These are phyloP conservation scores for Forsythia suspensa DNA, from an alignment of 257 asterid species.

Conservation along the genomic window DNA sequence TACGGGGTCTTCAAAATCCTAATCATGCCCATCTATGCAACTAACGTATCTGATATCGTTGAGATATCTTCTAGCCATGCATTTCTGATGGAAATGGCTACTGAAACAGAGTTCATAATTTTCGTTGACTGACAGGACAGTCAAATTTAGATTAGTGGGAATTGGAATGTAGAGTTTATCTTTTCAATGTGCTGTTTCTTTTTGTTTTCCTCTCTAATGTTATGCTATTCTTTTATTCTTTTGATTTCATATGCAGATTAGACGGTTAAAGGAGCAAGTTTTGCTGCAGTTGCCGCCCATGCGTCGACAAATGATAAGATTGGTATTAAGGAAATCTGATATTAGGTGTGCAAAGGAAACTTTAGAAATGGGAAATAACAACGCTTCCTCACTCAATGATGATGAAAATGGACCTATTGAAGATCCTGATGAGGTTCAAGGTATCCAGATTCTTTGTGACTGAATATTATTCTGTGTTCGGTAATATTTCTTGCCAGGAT, in stretches of 20 bases:
- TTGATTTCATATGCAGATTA: slow-evolving; percentile 53
- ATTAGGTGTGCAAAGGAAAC: slow-evolving; percentile 64
- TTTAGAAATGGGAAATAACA: slow-evolving; percentile 45
- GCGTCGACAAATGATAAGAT: slow-evolving; percentile 80
- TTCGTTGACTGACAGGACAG: background rate
- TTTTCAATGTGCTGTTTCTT: background rate
- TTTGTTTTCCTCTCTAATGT: background rate
- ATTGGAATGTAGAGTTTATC: background rate
- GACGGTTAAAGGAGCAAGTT: slow-evolving; percentile 93
- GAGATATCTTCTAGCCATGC: background rate
- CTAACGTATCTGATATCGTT: background rate
- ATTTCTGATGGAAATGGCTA: slow-evolving; percentile 3
- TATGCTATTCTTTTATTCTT: slow-evolving; percentile 17
- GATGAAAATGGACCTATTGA: slow-evolving; percentile 46
- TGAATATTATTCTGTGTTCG: background rate
- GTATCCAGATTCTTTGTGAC: slow-evolving; percentile 26
- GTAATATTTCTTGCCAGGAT: background rate
- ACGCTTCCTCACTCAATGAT: slow-evolving; percentile 41
- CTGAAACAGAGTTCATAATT: slow-evolving; percentile 3
- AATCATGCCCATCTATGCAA: background rate
- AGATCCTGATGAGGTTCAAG: slow-evolving; percentile 44
- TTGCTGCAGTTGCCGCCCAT: slow-evolving; percentile 82
- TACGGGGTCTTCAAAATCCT: background rate
- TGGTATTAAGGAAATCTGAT: slow-evolving; percentile 69
- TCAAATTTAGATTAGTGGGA: background rate